These are phyloP conservation scores for Ceratobasidium papillatum DNA, from an alignment of 1,284 basidiomycete genomes.

Conservation along the genomic window DNA sequence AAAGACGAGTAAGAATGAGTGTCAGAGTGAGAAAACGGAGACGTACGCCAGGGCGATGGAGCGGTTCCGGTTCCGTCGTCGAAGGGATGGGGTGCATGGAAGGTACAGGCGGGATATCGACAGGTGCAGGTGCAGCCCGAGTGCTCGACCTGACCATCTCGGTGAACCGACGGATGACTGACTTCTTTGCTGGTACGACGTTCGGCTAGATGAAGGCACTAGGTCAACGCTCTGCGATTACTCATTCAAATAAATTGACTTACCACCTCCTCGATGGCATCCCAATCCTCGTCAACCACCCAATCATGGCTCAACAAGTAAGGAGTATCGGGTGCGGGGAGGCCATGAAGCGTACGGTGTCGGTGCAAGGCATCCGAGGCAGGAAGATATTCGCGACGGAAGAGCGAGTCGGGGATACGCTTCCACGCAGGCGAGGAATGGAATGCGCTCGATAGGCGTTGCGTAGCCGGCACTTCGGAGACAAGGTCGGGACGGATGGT, in stretches of 20 bases:
- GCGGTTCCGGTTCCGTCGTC: neutral
- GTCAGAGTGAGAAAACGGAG: too few species aligned
- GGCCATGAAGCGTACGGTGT: neutral
- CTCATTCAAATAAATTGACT: neutral
- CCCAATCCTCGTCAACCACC: neutral
- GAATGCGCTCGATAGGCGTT: neutral
- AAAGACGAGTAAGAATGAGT: neutral
- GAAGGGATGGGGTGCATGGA: neutral
- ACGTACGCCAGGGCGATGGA: neutral
- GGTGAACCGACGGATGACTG: neutral
- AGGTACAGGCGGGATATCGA: neutral
- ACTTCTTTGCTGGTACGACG: neutral
- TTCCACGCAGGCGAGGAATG: neutral
- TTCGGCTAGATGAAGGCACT: neutral
- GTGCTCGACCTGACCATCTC: neutral
- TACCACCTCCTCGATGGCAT: neutral
- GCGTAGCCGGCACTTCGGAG: neutral
- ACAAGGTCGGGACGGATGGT: neutral
- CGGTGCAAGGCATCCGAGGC: neutral
- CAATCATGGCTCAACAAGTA: neutral
- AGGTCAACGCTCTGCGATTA: too few species aligned
- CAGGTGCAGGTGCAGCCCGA: neutral
- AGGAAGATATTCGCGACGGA: neutral
- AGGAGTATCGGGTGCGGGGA: neutral
- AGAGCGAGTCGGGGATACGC: conserved; percentile 15